These are phyloP conservation scores for Phenoliferia sp. DNA, from an alignment of 1,284 basidiomycete species.

Conservation along the genomic window DNA sequence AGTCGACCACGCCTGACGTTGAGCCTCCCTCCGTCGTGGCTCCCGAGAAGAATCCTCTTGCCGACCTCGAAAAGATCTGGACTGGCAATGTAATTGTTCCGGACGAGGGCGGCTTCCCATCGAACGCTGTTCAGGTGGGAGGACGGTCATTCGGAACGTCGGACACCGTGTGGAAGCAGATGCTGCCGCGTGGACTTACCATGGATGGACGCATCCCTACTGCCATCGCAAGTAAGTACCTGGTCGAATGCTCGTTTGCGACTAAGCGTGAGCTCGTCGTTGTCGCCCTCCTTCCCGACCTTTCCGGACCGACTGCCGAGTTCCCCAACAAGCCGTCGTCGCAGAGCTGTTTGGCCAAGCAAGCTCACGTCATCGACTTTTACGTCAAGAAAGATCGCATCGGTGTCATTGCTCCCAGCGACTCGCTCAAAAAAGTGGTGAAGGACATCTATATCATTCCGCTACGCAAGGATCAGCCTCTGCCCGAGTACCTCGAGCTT, in stretches of 20 bases:
- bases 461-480: slow-evolving; percentile 58
- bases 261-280: slow-evolving; percentile 35
- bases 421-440: slow-evolving; percentile 45
- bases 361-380: slow-evolving; percentile 33
- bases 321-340: slow-evolving; percentile 27
- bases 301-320: slow-evolving; percentile 27
- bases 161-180: slow-evolving; percentile 29
- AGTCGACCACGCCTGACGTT: neutral
- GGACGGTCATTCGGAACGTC: slow-evolving; percentile 33
- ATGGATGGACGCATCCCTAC: slow-evolving; percentile 37
- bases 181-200: slow-evolving; percentile 29
- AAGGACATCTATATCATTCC: slow-evolving; percentile 87
- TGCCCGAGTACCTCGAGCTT: slow-evolving; percentile 81
- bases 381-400: slow-evolving; percentile 35
- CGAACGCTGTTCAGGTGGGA: slow-evolving; percentile 34
- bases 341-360: slow-evolving; percentile 32
- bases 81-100: slow-evolving; percentile 34
- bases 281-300: slow-evolving; percentile 34
- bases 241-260: slow-evolving; percentile 37
- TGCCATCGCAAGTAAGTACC: slow-evolving; percentile 36
- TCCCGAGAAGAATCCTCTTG: neutral
- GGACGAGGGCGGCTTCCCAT: slow-evolving; percentile 38
- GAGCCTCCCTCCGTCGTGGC: neutral
- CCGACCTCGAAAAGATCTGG: slow-evolving; percentile 28
- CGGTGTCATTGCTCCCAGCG: slow-evolving; percentile 35